A percentile compares a stretch with the other conserved stretches of the same genome.
Conservation (phyloP, 2,329 filamentous ascomycete species). For the Myriangium duriaei region DNA sequence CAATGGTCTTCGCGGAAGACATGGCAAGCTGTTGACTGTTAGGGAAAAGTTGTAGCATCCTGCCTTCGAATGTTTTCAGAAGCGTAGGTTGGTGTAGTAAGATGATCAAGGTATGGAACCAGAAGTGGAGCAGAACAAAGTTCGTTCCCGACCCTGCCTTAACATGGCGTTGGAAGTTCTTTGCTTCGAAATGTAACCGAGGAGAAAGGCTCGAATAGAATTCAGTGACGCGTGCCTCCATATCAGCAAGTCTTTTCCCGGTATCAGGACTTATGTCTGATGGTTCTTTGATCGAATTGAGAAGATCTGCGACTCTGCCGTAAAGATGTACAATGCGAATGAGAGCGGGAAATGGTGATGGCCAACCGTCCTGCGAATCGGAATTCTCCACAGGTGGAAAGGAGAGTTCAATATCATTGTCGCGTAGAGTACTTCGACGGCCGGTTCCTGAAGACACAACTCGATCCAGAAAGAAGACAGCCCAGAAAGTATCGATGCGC, state of each 20-base stretch:
- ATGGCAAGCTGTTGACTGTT: conserved; percentile 73
- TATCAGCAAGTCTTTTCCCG: conserved; percentile 56
- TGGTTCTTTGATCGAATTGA: conserved; percentile 66
- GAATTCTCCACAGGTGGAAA: conserved; percentile 48
- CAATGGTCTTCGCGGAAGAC: conserved; percentile 84
- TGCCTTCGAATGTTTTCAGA: conserved; percentile 60
- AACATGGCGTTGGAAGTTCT: conserved; percentile 77
- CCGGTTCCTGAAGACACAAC: conserved; percentile 82
- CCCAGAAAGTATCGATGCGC: conserved; percentile 78
- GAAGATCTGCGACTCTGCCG: conserved; percentile 67
- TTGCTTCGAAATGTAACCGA: conserved; percentile 68
- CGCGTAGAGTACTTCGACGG: conserved; percentile 67
- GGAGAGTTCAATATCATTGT: conserved; percentile 72
- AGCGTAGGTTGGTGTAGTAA: conserved; percentile 74
- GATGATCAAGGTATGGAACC: conserved; percentile 80
- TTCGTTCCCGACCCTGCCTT: conserved; percentile 71
- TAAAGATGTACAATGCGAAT: conserved; percentile 79
- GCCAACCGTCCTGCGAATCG: conserved; percentile 49
- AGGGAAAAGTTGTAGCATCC: conserved; percentile 58
- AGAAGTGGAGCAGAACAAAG: conserved; percentile 76
- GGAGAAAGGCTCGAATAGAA: conserved; percentile 64
- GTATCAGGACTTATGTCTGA: conserved; percentile 65
- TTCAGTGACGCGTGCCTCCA: conserved; percentile 67
- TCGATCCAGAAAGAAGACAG: conserved; percentile 75
- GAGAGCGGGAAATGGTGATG: conserved; percentile 65